These are phyloP conservation scores for Trichoderma lentiforme DNA, from an alignment of 2,329 filamentous ascomycete species.

Conservation along the genomic window DNA sequence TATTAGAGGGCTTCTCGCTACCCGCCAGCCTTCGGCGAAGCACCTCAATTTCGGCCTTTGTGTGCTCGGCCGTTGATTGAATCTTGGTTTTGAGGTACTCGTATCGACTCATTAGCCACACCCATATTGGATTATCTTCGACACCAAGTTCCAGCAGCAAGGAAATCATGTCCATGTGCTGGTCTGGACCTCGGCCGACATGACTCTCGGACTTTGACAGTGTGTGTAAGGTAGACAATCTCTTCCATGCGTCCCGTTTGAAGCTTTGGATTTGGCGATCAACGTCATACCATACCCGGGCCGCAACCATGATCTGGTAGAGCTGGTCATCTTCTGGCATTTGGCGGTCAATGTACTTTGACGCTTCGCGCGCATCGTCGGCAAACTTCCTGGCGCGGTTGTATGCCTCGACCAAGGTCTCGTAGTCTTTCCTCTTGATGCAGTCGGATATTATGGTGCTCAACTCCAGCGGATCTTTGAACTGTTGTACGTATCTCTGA, in stretches of 20 bases:
- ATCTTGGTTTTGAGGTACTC: constrained; percentile 88
- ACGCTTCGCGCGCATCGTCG: constrained; percentile 70
- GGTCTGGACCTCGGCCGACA: constrained; percentile 63
- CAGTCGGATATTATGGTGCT: constrained; percentile 74
- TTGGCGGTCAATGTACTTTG: constrained; percentile 51
- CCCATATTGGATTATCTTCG: constrained; percentile 93
- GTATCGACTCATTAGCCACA: constrained; percentile 88
- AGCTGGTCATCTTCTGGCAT: constrained; percentile 73
- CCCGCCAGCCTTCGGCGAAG: constrained; percentile 76
- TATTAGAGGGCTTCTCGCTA: constrained; percentile 66
- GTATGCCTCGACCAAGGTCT: constrained; percentile 82
- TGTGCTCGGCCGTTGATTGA: constrained; percentile 73
- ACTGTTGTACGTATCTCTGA: constrained; percentile 70
- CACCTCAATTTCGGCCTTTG: constrained; percentile 88
- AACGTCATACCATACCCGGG: constrained; percentile 92
- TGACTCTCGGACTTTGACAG: constrained; percentile 47
- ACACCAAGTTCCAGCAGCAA: constrained; percentile 90
- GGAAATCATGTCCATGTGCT: constrained; percentile 86
- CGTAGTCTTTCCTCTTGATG: constrained; percentile 89
- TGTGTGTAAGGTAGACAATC: constrained; percentile 66
- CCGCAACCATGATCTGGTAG: constrained; percentile 82
- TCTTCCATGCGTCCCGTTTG: constrained; percentile 86
- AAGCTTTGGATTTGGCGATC: constrained; percentile 81
- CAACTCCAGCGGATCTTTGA: constrained; percentile 78
- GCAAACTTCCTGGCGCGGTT: constrained; percentile 76